A percentile compares a stretch with the other conserved stretches of the same genome.
Conservation (phyloP, 495 filamentous ascomycete species). For the Xylaria flabelliformis region DNA sequence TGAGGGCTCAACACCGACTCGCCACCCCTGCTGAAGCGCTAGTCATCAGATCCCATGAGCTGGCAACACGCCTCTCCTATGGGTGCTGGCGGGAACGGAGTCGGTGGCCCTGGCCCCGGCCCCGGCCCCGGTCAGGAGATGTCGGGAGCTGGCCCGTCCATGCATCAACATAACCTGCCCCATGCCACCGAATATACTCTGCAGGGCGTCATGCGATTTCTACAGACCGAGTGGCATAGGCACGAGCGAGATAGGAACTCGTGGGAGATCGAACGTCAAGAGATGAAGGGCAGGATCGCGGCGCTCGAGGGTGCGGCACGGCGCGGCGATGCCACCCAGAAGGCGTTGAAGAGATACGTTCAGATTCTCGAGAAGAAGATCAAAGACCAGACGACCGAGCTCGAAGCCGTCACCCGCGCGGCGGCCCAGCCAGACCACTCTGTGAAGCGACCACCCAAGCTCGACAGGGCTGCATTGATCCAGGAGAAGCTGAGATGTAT, state of each 20-base stretch:
- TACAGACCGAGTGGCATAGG: slow-evolving; percentile 98
- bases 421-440: slow-evolving; percentile 36
- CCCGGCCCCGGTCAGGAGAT: slow-evolving; percentile 37
- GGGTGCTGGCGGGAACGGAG: slow-evolving; percentile 39
- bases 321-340: slow-evolving; percentile 83
- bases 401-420: slow-evolving; percentile 41
- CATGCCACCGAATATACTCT: slow-evolving; percentile 97
- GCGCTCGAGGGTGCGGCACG: slow-evolving; percentile 87
- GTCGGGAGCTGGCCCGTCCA: slow-evolving; percentile 31
- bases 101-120: slow-evolving; percentile 26
- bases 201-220: slow-evolving; percentile 99
- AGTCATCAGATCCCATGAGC: slow-evolving; percentile 32
- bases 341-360: slow-evolving; percentile 87
- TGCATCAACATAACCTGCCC: slow-evolving; percentile 57
- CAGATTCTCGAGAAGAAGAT: slow-evolving; percentile 88
- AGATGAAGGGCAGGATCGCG: slow-evolving; percentile 99
- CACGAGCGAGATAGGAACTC: slow-evolving; percentile 97
- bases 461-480: slow-evolving; percentile 53
- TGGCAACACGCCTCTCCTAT: slow-evolving; percentile 41
- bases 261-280: slow-evolving; percentile 98
- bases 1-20: slow-evolving; percentile 27
- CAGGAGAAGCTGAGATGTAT: slow-evolving; percentile 56
- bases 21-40: background rate
- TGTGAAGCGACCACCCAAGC: slow-evolving; percentile 49
- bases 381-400: slow-evolving; percentile 67